Conservation (phyloP, 1,139 yeast species). For the Saccharomycopsis phalli region DNA sequence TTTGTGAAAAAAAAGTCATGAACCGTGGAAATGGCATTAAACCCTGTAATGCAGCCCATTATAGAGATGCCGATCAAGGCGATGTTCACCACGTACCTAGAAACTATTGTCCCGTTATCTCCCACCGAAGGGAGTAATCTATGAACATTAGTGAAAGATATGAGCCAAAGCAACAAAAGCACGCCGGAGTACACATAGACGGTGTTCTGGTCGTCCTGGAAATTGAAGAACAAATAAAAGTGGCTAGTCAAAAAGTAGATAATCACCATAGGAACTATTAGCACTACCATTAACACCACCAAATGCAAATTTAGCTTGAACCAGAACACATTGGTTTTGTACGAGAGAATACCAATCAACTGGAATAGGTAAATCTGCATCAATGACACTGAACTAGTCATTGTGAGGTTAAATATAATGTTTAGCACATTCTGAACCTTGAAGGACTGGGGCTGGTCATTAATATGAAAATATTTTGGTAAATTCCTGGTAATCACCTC, state of each 20-base stretch:
- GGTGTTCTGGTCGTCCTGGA: constrained; percentile 3
- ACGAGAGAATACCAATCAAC: constrained; percentile 4
- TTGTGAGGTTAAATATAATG: constrained; percentile 10
- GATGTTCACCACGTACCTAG: constrained; percentile 9
- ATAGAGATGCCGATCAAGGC: constrained; percentile 14
- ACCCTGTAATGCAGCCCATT: constrained; percentile 19
- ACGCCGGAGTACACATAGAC: constrained; percentile 1
- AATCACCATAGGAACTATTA: constrained; percentile 10
- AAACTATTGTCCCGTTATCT: not conserved
- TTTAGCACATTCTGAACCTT: not conserved
- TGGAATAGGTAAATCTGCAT: constrained; percentile 16
- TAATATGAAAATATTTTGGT: constrained; percentile 7
- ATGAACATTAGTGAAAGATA: constrained; percentile 5
- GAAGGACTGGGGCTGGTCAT: not conserved
- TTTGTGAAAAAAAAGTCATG: not conserved
- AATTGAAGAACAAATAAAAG: constrained; percentile 5
- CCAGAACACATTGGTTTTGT: constrained; percentile 6
- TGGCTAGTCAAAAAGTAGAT: constrained; percentile 10
- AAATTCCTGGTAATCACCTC: constrained; percentile 8
- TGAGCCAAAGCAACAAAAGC: constrained; percentile 9
- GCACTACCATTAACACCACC: constrained; percentile 6
- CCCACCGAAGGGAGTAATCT: constrained; percentile 5
- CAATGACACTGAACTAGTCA: constrained; percentile 5
- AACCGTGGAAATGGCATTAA: constrained; percentile 10
- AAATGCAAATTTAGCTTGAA: constrained; percentile 8